phyloP scores from a whole-genome alignment of 805 yeast genomes.

The Nakazawaea ernobii region DNA sequence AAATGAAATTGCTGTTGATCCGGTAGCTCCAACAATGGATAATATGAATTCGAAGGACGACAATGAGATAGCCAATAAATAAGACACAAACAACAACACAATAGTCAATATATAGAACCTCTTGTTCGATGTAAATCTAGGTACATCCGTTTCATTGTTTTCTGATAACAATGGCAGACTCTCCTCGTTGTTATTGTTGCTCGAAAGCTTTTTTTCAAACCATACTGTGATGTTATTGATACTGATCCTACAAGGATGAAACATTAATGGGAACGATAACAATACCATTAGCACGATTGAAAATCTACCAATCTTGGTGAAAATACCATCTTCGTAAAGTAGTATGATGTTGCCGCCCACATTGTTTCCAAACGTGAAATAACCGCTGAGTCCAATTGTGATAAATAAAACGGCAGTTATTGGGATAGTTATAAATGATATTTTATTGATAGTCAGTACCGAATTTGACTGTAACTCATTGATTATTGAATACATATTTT shows the following conservation, averaged over 20 bases:
- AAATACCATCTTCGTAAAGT: conserved; percentile 52
- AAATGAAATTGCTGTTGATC: conserved; percentile 74
- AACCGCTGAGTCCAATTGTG: conserved; percentile 63
- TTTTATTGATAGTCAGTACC: conserved; percentile 38
- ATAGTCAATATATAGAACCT: conserved; percentile 47
- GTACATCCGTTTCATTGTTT: conserved; percentile 15
- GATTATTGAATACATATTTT: conserved; percentile 71
- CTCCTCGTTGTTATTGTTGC: neutral
- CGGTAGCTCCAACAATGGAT: conserved; percentile 77
- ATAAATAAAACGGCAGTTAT: conserved; percentile 55
- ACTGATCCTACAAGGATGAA: conserved; percentile 76
- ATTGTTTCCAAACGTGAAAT: conserved; percentile 64
- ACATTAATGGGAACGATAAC: conserved; percentile 73
- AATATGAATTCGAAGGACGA: conserved; percentile 63
- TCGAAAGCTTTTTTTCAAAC: conserved; percentile 21
- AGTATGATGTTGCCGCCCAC: conserved; percentile 64
- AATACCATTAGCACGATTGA: conserved; percentile 67
- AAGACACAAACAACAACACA: conserved; percentile 39
- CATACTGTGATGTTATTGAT: conserved; percentile 59
- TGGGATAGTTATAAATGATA: conserved; percentile 41
- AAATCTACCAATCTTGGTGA: conserved; percentile 49
- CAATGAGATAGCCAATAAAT: conserved; percentile 51
- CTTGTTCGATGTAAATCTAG: conserved; percentile 32
- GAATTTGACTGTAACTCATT: conserved; percentile 59
- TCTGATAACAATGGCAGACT: neutral